A percentile compares a stretch with the other conserved stretches of the same genome.
Evolutionary conservation across 2,329 filamentous ascomycete species (phyloP).

Genomic region (Aspergillus fructus): DNA sequence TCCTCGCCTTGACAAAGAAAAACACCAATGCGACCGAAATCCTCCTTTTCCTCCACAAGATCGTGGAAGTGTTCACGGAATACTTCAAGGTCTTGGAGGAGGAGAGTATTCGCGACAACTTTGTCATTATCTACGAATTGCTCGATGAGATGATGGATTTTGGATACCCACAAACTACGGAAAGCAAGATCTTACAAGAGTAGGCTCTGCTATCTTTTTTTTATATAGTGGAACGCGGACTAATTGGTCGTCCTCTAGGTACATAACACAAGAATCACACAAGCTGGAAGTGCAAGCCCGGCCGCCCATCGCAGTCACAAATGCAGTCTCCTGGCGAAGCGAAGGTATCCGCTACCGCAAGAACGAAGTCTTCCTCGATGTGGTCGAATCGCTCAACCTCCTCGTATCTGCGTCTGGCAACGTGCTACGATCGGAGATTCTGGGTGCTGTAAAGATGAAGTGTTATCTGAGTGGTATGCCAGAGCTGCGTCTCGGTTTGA

Average conservation of each 20-base stretch:
- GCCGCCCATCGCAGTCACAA: constrained; percentile 95
- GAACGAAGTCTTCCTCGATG: constrained; percentile 98
- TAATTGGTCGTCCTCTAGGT: constrained; percentile 45
- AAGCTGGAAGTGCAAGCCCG: constrained; percentile 96
- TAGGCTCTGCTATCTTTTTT: constrained; percentile 32
- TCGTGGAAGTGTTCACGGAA: constrained; percentile 98
- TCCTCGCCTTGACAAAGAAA: constrained; percentile 94
- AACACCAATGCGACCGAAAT: constrained; percentile 99
- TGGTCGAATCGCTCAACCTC: constrained; percentile 93
- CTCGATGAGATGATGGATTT: constrained; percentile 99
- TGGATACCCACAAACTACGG: constrained; percentile 97
- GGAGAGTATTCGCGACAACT: constrained; percentile 98
- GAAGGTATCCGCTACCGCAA: constrained; percentile 98
- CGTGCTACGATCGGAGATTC: constrained; percentile 90
- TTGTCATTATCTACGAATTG: constrained; percentile 97
- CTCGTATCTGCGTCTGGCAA: constrained; percentile 93
- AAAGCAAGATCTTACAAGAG: constrained; percentile 97
- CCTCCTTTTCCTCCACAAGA: constrained; percentile 93
- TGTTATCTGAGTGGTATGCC: constrained; percentile 99
- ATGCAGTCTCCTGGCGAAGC: constrained; percentile 95
- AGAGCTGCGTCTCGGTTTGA: constrained; percentile 86
- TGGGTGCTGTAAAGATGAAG: constrained; percentile 99
- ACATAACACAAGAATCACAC: constrained; percentile 98
- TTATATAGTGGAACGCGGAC: too few species aligned
- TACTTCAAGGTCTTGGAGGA: constrained; percentile 99